phyloP scores from a whole-genome alignment of 2,329 filamentous ascomycete genomes.

The Elsinoe australis region DNA sequence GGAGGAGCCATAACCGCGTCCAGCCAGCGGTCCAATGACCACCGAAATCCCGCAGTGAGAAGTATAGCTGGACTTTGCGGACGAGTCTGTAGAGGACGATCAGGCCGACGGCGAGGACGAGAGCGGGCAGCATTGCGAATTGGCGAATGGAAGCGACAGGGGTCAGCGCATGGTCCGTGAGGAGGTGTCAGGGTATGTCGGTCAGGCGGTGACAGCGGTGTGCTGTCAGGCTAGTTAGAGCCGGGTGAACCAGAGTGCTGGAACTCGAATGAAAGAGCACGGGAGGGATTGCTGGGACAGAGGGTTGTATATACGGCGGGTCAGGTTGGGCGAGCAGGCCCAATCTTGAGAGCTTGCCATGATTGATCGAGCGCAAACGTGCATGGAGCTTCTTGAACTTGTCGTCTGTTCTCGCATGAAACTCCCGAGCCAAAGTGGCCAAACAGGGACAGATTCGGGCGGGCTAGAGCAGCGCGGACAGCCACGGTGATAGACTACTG shows the following conservation, averaged over 20 bases:
- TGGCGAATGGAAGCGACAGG: conserved; percentile 1
- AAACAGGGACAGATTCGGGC: conserved; percentile 4
- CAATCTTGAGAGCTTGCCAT: too few species aligned
- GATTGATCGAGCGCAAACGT: conserved; percentile 7
- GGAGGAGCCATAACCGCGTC: conserved; percentile 34
- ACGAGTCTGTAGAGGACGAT: conserved; percentile 21
- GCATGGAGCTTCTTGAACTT: background rate
- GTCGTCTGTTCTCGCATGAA: background rate
- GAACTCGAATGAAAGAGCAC: conserved; percentile 5
- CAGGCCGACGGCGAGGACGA: conserved; percentile 19
- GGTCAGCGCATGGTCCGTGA: conserved; percentile 8
- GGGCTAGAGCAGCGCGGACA: conserved; percentile 10
- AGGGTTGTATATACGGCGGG: conserved; percentile 15
- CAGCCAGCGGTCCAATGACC: conserved; percentile 34
- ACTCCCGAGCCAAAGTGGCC: conserved; percentile 5
- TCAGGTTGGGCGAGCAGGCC: background rate
- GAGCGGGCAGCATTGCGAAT: conserved; percentile 11
- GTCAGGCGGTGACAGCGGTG: conserved; percentile 1
- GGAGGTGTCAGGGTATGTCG: background rate
- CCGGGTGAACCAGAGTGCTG: conserved; percentile 17
- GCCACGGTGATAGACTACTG: conserved; percentile 13
- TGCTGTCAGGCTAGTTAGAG: conserved; percentile 8
- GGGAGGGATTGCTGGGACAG: conserved; percentile 8
- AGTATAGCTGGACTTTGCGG: conserved; percentile 28
- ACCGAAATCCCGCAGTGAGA: conserved; percentile 30